Evolutionary conservation across 768 basidiomycete genomes (phyloP).

Genomic region (Suillus brevipes): DNA sequence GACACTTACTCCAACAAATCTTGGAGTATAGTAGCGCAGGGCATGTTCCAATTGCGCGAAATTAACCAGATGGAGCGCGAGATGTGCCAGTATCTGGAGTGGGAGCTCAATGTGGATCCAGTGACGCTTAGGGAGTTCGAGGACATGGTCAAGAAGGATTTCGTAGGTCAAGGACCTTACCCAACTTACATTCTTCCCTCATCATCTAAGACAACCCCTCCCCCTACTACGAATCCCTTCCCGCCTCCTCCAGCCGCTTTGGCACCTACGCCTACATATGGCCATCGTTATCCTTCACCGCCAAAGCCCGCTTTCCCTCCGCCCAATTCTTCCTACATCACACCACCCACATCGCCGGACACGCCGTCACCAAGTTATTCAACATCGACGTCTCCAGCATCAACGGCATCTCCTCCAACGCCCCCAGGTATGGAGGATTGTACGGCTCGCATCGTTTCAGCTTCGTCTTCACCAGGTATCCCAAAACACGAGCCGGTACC

Average conservation of each 20-base stretch:
- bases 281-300: slow-evolving; percentile 32
- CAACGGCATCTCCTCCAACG: slow-evolving; percentile 62
- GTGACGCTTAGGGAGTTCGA: slow-evolving; percentile 62
- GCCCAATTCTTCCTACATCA: slow-evolving; percentile 20
- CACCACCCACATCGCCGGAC: slow-evolving; percentile 44
- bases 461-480: slow-evolving; percentile 38
- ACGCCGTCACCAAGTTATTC: slow-evolving; percentile 58
- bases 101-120: slow-evolving; percentile 81
- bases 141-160: slow-evolving; percentile 58
- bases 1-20: slow-evolving; percentile 94
- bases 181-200: slow-evolving; percentile 63
- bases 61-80: slow-evolving; percentile 84
- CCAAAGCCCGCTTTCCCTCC: slow-evolving; percentile 24
- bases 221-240: slow-evolving; percentile 32
- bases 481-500: slow-evolving; percentile 23
- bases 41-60: slow-evolving; percentile 75
- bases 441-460: slow-evolving; percentile 47
- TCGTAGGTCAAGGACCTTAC: slow-evolving; percentile 54
- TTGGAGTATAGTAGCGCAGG: slow-evolving; percentile 88
- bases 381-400: slow-evolving; percentile 54
- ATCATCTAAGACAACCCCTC: slow-evolving; percentile 59
- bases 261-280: slow-evolving; percentile 30
- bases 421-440: slow-evolving; percentile 53
- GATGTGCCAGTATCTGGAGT: slow-evolving; percentile 87
- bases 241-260: slow-evolving; percentile 31